Percentiles rank a stretch among this genome's conserved stretches.
phyloP scores from a whole-genome alignment of 2,329 filamentous ascomycete genomes.

The Rosellinia necatrix region DNA sequence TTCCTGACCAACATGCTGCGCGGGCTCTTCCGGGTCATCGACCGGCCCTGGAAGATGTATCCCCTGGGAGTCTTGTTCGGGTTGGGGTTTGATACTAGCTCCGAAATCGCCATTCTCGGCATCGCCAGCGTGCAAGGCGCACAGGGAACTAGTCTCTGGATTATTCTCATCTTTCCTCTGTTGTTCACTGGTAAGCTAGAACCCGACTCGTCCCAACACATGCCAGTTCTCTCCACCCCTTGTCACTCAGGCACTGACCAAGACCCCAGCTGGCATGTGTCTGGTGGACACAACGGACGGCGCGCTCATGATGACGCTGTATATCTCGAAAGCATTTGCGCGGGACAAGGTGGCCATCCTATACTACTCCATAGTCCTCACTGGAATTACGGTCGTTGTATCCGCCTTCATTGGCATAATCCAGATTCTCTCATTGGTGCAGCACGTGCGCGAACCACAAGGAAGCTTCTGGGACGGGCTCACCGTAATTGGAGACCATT shows the following conservation, averaged over 20 bases:
- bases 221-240: not conserved
- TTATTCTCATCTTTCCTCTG: slow-evolving; percentile 89
- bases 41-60: slow-evolving; percentile 76
- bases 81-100: slow-evolving; percentile 92
- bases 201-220: not conserved
- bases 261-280: slow-evolving; percentile 81
- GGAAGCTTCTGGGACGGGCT: slow-evolving; percentile 93
- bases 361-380: slow-evolving; percentile 91
- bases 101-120: slow-evolving; percentile 88
- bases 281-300: slow-evolving; percentile 91
- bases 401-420: slow-evolving; percentile 84
- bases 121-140: slow-evolving; percentile 88
- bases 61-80: slow-evolving; percentile 78
- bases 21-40: slow-evolving; percentile 74
- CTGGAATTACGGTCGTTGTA: slow-evolving; percentile 79
- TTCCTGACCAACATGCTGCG: slow-evolving; percentile 74
- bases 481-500: slow-evolving; percentile 74
- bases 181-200: slow-evolving; percentile 74
- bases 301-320: slow-evolving; percentile 92
- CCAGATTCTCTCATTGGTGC: slow-evolving; percentile 78
- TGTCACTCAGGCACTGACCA: not conserved
- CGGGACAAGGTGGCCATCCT: slow-evolving; percentile 85
- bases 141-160: slow-evolving; percentile 86
- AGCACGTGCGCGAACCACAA: slow-evolving; percentile 73
- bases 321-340: slow-evolving; percentile 78